Base-by-base conservation (phyloP, 495 filamentous ascomycete species). In the Aspergillus asperescens region DNA sequence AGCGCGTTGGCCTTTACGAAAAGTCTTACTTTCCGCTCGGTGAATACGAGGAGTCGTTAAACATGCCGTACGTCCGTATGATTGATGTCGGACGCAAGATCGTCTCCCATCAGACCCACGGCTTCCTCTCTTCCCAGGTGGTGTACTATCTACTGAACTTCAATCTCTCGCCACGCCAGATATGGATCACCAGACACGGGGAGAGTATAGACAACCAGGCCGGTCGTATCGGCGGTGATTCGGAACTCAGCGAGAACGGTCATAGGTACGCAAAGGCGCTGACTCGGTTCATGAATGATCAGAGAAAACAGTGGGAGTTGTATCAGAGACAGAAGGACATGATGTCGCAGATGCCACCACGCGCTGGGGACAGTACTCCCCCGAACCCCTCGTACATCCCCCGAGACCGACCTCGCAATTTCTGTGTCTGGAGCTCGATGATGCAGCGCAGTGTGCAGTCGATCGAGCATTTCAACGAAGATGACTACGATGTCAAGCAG, bases 381-480 rank as follows among this genome's bases (percentile, higher is more conserved):
- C 93, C 93, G 7, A 96, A 96, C 62, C 93, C 93, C 0, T 86
- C 94, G 54, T 85, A 89, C 61, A 68, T 74, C 6, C 71, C 74
- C 1, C 63, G 65, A 31, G 74, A 77, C 37, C 64, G 65, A 13
- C 80, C 84, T 20, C 95, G 94, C 71, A 93, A 91, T 61, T 96
- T 95, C 65, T 98, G 93, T 67, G 88, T 98, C 20, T 98, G 93
- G 93, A 95, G 92, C 9, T 93, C 88, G 9, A 97, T 96, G 92
- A 81, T 98, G 58, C 84, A 87, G 59, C 84, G 93, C 40, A 87
- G 86, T 44, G 79, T 92, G 41, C 79, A 94, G 59, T 91, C 90
- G 1, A 89, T 87, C 0, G 79, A 90, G 47, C 82, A 84, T 62
- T 98, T 97, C 67, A 86, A 89, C 48, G 93, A 97, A 55, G 93